Evolutionary conservation across 1,139 yeast species (phyloP).

Genomic region (Kodamaea plutei): DNA sequence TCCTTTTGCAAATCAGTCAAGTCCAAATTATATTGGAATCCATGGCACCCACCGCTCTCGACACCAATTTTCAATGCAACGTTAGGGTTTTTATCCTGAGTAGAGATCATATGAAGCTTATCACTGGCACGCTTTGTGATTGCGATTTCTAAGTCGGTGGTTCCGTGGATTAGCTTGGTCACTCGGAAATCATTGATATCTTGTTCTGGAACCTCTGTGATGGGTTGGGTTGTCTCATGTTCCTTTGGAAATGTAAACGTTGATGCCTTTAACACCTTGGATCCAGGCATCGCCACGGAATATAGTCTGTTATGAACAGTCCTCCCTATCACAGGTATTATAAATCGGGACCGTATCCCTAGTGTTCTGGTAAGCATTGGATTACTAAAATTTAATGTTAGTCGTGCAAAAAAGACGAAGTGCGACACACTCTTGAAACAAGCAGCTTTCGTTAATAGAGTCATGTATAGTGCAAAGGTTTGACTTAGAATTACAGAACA

Average conservation of each 20-base stretch:
- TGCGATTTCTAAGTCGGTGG: conserved; percentile 34
- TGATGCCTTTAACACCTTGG: conserved; percentile 20
- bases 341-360: no score
- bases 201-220: conserved; percentile 17
- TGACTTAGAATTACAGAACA: no score
- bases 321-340: no score
- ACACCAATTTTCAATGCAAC: conserved; percentile 74
- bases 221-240: no score
- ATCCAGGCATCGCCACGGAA: background rate
- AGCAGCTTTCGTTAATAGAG: no score
- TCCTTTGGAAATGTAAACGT: conserved; percentile 19
- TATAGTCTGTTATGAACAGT: no score
- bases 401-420: no score
- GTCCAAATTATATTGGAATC: conserved; percentile 82
- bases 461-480: no score
- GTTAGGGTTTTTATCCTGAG: conserved; percentile 54
- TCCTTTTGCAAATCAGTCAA: conserved; percentile 49
- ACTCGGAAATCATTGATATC: conserved; percentile 27
- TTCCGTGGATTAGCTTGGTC: conserved; percentile 32
- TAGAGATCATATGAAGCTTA: conserved; percentile 54
- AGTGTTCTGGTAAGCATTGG: no score
- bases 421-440: no score
- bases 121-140: conserved; percentile 39
- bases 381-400: no score
- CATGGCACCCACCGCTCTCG: conserved; percentile 98